Conservation (phyloP, 2,329 filamentous ascomycete species). For the Calonectria henricotiae region DNA sequence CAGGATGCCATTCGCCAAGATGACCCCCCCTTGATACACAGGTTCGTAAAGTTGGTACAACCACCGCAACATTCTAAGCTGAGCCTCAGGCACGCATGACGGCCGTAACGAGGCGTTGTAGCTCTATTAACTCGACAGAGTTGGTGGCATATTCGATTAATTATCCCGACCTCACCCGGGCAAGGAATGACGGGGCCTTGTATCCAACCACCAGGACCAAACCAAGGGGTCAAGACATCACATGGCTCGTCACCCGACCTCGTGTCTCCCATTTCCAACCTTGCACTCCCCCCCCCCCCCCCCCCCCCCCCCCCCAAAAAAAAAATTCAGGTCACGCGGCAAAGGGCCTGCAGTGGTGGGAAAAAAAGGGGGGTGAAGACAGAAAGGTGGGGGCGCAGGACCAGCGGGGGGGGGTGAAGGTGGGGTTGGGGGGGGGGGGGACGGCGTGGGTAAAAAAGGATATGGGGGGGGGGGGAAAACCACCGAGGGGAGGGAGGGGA, state of each 20-base stretch:
- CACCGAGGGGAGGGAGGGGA: no score
- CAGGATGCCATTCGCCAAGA: not conserved
- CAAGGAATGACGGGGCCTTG: conserved; percentile 38
- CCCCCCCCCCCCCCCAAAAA: no score
- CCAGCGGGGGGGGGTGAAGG: no score
- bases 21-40: conserved; percentile 31
- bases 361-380: no score
- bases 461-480: no score
- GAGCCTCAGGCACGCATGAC: conserved; percentile 48
- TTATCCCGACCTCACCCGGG: conserved; percentile 26
- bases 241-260: conserved; percentile 53
- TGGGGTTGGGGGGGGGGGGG: no score
- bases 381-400: no score
- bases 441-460: no score
- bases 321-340: no score
- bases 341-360: no score
- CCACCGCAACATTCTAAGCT: conserved; percentile 43
- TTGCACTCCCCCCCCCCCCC: conserved; percentile 37
- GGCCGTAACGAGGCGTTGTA: conserved; percentile 20
- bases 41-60: conserved; percentile 31
- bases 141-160: conserved; percentile 10
- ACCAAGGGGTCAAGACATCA: conserved; percentile 43
- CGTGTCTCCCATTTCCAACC: conserved; percentile 40
- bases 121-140: conserved; percentile 10
- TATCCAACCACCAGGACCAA: conserved; percentile 29